Evolutionary conservation across 495 filamentous ascomycete genomes (phyloP), one percentile per base, ranked within the genome.

Genomic region (Penicillium macrosclerotiorum): DNA sequence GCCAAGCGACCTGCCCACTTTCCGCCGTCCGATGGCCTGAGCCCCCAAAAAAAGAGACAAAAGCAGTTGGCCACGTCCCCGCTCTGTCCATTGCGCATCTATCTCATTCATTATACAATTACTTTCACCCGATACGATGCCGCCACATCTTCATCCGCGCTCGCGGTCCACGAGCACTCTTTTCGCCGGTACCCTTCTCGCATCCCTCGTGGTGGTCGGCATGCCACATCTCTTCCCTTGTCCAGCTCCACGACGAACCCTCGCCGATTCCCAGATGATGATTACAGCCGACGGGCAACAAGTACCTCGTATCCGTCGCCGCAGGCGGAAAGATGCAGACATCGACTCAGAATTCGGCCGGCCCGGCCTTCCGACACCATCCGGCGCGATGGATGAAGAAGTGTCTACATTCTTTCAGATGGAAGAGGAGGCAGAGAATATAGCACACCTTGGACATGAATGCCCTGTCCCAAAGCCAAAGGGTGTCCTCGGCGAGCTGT

Each of bases 171-270:
- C 93, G 48, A 88, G 83, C 37, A 89, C 90, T 19, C 84, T 98
- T 20, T 98, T 98, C 73, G 88, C 89, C 35, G 87, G 85, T n/a
- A 96, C 90, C n/a, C 77, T 96, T 26, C 72, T 86, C n/a, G 80
- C 88, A 17, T 89, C 85, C 51, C 94, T 98, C 62, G 76, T 95
- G 52, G 89, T 96, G 45, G 93, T 98, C 48, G 88, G 79, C 31
- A 74, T 95, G 38, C 93, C 93, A 19, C 93, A 98, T 59, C 58
- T 94, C n/a, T 77, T 98, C 34, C 93, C 93, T 1, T 98, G 93
- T 65, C 93, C 93, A 4, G 85, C 88, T 38, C 86, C 86, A n/a
- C 77, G 85, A 47, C 73, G 82, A 29, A 80, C 83, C 24, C 83
- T 82, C 48, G 82, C 86, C 54, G 86, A 92, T 62, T 84, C 77